These are phyloP conservation scores for Ophiostoma tasmaniense DNA, from an alignment of 2,329 filamentous ascomycete species.

Conservation along the genomic window DNA sequence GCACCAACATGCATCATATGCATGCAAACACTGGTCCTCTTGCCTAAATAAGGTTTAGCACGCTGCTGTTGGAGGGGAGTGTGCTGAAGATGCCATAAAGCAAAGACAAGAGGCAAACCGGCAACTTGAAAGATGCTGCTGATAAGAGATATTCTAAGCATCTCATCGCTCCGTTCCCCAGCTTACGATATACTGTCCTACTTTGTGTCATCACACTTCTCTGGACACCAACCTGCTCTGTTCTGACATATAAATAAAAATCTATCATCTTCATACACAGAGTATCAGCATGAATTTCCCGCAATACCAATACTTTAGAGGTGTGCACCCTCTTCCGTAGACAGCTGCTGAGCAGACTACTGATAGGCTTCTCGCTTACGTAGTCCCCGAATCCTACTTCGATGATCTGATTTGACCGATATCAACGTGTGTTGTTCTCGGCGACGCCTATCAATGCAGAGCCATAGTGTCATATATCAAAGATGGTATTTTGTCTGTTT, in stretches of 20 bases:
- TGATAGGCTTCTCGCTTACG: not conserved
- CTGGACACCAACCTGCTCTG: too few relatives aligned
- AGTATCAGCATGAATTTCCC: not conserved
- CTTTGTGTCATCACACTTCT: too few relatives aligned
- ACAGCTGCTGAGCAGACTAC: not conserved
- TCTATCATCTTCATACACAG: too few relatives aligned
- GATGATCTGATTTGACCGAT: not conserved
- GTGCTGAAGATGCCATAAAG: not conserved
- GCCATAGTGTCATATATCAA: not conserved
- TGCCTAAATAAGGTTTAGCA: not conserved
- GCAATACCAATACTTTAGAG: not conserved
- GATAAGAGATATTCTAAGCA: not conserved
- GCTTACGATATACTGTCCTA: too few relatives aligned
- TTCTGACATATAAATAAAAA: too few relatives aligned
- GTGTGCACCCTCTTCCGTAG: not conserved
- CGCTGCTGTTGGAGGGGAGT: not conserved
- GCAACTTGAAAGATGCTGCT: not conserved
- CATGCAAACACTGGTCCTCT: not conserved
- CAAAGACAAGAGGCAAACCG: too few relatives aligned
- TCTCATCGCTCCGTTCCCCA: not conserved
- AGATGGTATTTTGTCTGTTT: too few relatives aligned
- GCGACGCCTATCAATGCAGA: not conserved
- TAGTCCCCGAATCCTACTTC: not conserved
- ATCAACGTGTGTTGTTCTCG: not conserved
- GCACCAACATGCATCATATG: not conserved